Conservation (phyloP, 2,329 filamentous ascomycete species). For the Fusarium sublunatum region DNA sequence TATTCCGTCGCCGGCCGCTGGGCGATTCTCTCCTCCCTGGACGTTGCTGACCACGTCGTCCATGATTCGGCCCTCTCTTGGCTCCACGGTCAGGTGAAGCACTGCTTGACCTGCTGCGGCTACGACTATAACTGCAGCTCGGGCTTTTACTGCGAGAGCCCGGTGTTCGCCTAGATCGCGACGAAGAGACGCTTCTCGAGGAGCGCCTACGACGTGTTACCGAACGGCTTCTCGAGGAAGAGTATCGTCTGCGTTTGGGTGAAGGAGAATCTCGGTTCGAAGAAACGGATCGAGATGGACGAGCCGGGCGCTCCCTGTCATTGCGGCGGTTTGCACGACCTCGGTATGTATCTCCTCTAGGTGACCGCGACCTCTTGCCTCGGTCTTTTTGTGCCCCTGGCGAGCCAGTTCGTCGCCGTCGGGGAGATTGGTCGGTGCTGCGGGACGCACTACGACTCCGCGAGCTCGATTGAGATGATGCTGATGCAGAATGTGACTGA, state of each 20-base stretch:
- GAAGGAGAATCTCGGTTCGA: slow-evolving; percentile 55
- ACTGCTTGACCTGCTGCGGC: slow-evolving; percentile 35
- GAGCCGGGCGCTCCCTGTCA: slow-evolving; percentile 39
- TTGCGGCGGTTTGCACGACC: slow-evolving; percentile 39
- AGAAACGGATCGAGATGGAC: slow-evolving; percentile 52
- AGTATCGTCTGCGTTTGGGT: slow-evolving; percentile 63
- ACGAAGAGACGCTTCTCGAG: slow-evolving; percentile 54
- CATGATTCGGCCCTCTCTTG: slow-evolving; percentile 19
- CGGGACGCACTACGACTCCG: slow-evolving; percentile 49
- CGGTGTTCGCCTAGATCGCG: slow-evolving; percentile 55
- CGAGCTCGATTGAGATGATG: slow-evolving; percentile 50
- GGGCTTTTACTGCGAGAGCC: slow-evolving; percentile 48
- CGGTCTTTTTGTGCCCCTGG: slow-evolving; percentile 49
- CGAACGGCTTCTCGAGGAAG: slow-evolving; percentile 61
- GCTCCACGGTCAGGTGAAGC: slow-evolving; percentile 36
- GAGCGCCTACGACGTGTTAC: slow-evolving; percentile 53
- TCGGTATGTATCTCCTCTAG: slow-evolving; percentile 46
- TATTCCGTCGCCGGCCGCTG: slow-evolving; percentile 58
- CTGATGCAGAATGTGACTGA: slow-evolving; percentile 52
- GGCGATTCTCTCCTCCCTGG: slow-evolving; percentile 33
- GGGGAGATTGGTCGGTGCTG: slow-evolving; percentile 49
- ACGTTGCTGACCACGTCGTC: slow-evolving; percentile 20
- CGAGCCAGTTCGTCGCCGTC: slow-evolving; percentile 50
- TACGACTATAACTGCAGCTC: slow-evolving; percentile 33
- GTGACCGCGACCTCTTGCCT: slow-evolving; percentile 57